Evolutionary conservation across 768 basidiomycete species (phyloP).

Genomic region (Phanerochaete carnosa): DNA sequence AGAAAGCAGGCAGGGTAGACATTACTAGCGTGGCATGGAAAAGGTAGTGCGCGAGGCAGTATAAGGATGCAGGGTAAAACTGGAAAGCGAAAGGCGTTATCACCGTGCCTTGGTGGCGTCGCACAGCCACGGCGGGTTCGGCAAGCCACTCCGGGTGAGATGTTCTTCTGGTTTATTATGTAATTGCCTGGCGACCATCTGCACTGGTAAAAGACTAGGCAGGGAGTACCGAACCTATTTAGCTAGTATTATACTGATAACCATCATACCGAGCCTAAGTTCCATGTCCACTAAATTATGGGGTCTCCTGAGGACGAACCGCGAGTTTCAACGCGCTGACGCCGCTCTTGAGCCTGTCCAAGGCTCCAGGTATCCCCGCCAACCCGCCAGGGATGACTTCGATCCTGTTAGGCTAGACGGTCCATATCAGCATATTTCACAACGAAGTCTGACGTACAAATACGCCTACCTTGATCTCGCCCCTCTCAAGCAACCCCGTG

Average conservation of each 20-base stretch:
- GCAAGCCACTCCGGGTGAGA: too few species aligned
- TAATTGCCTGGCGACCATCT: too few species aligned
- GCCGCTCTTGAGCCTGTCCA: conserved; percentile 33
- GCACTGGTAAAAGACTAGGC: too few species aligned
- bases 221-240: too few species aligned
- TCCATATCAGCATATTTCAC: not conserved
- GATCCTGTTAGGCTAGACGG: conserved; percentile 33
- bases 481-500: conserved; percentile 10
- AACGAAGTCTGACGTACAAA: not conserved
- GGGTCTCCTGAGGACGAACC: conserved; percentile 31
- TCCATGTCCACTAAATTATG: not conserved
- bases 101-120: not conserved
- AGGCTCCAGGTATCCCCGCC: conserved; percentile 31
- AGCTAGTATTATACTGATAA: too few species aligned
- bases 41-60: too few species aligned
- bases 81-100: too few species aligned
- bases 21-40: too few species aligned
- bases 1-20: too few species aligned
- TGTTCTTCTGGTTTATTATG: too few species aligned
- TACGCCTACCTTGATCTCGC: conserved; percentile 13
- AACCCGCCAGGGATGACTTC: conserved; percentile 41
- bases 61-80: too few species aligned
- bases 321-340: conserved; percentile 44
- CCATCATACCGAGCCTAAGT: too few species aligned
- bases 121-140: not conserved